These are phyloP conservation scores for Cicer bijugum DNA, from an alignment of 306 rosid genomes.

Conservation along the genomic window DNA sequence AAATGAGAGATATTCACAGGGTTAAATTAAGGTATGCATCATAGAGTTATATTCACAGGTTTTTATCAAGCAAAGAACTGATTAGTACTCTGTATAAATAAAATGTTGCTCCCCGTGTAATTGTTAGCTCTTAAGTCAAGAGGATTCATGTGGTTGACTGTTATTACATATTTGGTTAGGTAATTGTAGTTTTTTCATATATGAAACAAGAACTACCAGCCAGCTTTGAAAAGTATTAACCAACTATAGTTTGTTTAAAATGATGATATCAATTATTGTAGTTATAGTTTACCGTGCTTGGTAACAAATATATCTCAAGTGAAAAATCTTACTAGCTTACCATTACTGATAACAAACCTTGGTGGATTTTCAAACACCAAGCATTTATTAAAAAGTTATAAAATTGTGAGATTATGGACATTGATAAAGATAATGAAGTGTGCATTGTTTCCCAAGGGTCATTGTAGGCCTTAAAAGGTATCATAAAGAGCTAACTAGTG, in stretches of 20 bases:
- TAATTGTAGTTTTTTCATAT: slow-evolving; percentile 33
- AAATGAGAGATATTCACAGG: background rate
- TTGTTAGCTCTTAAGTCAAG: slow-evolving; percentile 37
- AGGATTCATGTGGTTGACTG: slow-evolving; percentile 57
- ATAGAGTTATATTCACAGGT: too few species aligned
- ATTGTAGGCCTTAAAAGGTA: slow-evolving; percentile 70
- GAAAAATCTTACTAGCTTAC: slow-evolving; percentile 50
- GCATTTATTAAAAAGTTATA: slow-evolving; percentile 59
- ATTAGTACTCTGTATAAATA: background rate
- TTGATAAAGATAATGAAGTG: slow-evolving; percentile 48
- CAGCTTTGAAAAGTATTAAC: slow-evolving; percentile 55
- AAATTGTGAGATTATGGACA: slow-evolving; percentile 53
- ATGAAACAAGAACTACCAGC: slow-evolving; percentile 51
- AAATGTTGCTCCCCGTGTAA: too few species aligned
- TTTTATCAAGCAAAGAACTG: slow-evolving; percentile 16
- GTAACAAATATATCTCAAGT: slow-evolving; percentile 32
- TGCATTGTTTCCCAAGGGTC: slow-evolving; percentile 71
- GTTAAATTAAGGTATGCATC: background rate
- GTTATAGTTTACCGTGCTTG: slow-evolving; percentile 36
- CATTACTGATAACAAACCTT: slow-evolving; percentile 50
- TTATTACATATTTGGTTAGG: slow-evolving; percentile 44
- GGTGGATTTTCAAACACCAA: slow-evolving; percentile 63
- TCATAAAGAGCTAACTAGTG: slow-evolving; percentile 61
- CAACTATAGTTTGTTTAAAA: slow-evolving; percentile 46
- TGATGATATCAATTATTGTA: too few species aligned